These are phyloP conservation scores for Globisporangium alternatum DNA, from an alignment of 352 stramenopile species.

Conservation along the genomic window DNA sequence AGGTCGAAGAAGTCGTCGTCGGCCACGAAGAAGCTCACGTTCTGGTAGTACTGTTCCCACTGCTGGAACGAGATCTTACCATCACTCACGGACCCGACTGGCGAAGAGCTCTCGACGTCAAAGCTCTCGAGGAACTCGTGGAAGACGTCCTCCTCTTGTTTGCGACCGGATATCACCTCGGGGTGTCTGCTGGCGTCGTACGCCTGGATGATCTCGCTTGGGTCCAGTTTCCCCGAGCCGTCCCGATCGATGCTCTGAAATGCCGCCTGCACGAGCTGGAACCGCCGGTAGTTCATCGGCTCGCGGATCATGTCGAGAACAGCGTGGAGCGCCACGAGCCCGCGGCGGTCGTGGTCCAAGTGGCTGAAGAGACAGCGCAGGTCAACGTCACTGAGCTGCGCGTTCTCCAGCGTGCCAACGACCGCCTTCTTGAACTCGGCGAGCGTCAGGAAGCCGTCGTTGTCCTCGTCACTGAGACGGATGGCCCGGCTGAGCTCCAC, in stretches of 20 bases:
- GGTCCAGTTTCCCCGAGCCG: conserved; percentile 37
- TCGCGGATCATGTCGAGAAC: conserved; percentile 83
- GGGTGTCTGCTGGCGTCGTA: conserved; percentile 73
- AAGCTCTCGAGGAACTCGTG: conserved; percentile 81
- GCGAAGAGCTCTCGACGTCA: conserved; percentile 38
- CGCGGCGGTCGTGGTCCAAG: conserved; percentile 76
- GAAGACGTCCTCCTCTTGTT: conserved; percentile 55
- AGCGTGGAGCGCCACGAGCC: conserved; percentile 65
- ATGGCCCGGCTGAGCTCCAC: conserved; percentile 69
- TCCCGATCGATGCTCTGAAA: conserved; percentile 75
- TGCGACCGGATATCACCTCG: conserved; percentile 65
- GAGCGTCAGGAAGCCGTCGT: conserved; percentile 58
- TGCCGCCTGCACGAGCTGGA: conserved; percentile 65
- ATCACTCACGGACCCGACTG: neutral
- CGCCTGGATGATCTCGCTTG: conserved; percentile 56
- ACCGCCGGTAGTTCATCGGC: conserved; percentile 69
- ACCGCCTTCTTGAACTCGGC: conserved; percentile 78
- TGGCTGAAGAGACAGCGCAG: conserved; percentile 69
- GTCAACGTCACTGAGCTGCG: conserved; percentile 63
- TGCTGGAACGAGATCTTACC: conserved; percentile 43
- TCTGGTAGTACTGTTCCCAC: conserved; percentile 88
- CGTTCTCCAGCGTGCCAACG: conserved; percentile 29
- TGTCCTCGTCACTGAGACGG: conserved; percentile 66
- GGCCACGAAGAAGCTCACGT: conserved; percentile 81
- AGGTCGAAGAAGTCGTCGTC: conserved; percentile 91